A percentile compares a stretch with the other conserved stretches of the same genome.
These are phyloP conservation scores for Collybia mongolica DNA, from an alignment of 768 basidiomycete genomes.

Conservation along the genomic window DNA sequence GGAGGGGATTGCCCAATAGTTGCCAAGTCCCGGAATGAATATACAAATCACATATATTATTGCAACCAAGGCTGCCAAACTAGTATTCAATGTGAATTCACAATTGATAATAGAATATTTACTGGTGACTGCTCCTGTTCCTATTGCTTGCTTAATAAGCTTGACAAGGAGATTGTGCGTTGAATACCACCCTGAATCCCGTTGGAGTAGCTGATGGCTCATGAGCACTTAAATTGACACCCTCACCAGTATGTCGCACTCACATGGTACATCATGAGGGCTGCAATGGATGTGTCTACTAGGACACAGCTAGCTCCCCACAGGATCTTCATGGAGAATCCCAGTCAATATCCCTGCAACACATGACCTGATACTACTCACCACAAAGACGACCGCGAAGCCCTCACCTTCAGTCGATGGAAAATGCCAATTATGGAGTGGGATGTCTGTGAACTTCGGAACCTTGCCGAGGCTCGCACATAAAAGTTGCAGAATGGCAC, in stretches of 20 bases:
- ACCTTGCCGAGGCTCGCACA: background rate
- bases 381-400: too few species aligned
- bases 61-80: background rate
- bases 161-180: background rate
- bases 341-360: background rate
- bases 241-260: background rate
- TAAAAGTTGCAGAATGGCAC: background rate
- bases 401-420: too few species aligned
- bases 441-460: too few species aligned
- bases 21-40: background rate
- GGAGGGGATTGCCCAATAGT: background rate
- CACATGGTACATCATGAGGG: conserved; percentile 2
- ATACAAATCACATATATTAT: conserved; percentile 2
- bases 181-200: background rate
- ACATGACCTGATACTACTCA: too few species aligned
- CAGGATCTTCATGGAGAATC: background rate
- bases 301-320: background rate
- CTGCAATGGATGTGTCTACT: background rate
- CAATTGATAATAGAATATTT: background rate
- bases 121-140: background rate
- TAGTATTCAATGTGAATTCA: background rate
- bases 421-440: too few species aligned
- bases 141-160: background rate
- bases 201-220: background rate
- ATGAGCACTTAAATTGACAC: background rate